phyloP scores from a whole-genome alignment of 83 land plant genomes.

The Picea mariana region DNA sequence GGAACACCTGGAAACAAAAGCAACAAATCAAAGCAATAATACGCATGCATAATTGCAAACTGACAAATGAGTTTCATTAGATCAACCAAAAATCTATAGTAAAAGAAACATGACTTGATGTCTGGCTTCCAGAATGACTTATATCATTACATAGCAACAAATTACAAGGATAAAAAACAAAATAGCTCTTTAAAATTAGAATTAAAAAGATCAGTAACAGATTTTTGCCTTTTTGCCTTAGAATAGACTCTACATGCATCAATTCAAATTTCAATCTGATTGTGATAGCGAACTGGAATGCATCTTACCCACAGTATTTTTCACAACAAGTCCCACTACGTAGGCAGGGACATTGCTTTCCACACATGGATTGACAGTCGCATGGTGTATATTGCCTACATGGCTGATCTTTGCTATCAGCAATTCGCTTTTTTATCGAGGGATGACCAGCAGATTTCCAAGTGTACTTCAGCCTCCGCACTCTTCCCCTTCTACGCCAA shows the following conservation, averaged over 20 bases:
- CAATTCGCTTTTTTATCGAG: slow-evolving; percentile 76
- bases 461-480: slow-evolving; percentile 93
- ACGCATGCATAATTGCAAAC: not conserved
- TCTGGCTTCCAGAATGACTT: no score
- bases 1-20: slow-evolving; percentile 60
- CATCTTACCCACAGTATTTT: slow-evolving; percentile 96
- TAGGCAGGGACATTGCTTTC: slow-evolving; percentile 87
- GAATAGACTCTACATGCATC: not conserved
- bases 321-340: slow-evolving; percentile 98
- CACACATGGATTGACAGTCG: slow-evolving; percentile 84
- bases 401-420: slow-evolving; percentile 92
- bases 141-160: no score
- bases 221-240: not conserved
- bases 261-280: not conserved
- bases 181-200: no score
- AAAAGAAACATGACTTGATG: no score
- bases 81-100: not conserved
- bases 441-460: slow-evolving; percentile 95
- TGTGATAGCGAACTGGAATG: not conserved
- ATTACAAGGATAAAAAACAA: no score
- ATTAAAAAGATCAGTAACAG: no score
- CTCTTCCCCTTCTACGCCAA: slow-evolving; percentile 77
- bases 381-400: slow-evolving; percentile 97
- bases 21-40: not conserved
- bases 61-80: not conserved